Evolutionary conservation across 140 eudicot species (phyloP).

Genomic region (Eryngium alpinum): DNA sequence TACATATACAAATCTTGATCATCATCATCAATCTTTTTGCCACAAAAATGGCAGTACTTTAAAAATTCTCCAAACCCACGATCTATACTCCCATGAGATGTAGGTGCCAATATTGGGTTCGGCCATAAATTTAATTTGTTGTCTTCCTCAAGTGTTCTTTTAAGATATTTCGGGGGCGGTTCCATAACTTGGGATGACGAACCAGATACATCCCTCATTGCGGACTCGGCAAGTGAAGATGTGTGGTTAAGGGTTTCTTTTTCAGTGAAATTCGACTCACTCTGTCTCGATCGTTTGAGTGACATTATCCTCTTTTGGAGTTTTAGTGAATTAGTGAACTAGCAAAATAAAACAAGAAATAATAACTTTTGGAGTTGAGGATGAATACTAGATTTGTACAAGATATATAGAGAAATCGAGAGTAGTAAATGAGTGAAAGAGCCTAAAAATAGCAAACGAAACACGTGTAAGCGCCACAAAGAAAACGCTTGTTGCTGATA

Average conservation of each 20-base stretch:
- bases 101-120: no score
- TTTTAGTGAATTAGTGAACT: no score
- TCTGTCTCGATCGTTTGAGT: slow-evolving; percentile 19
- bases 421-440: slow-evolving; percentile 6
- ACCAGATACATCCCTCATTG: neutral
- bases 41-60: slow-evolving; percentile 19
- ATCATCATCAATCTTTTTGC: slow-evolving; percentile 16
- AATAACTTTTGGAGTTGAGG: neutral
- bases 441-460: neutral
- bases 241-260: no score
- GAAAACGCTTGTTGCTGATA: slow-evolving; percentile 1
- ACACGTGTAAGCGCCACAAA: neutral
- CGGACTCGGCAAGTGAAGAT: neutral
- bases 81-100: neutral
- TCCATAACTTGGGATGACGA: no score
- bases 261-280: slow-evolving; percentile 12
- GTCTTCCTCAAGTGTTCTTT: neutral
- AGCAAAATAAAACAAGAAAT: neutral
- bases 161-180: neutral
- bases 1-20: slow-evolving; percentile 29
- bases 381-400: neutral
- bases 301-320: slow-evolving; percentile 23
- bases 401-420: neutral
- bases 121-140: neutral
- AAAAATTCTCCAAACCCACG: slow-evolving; percentile 16